phyloP scores from a whole-genome alignment of 768 basidiomycete species.

The Tulasnella sp. region DNA sequence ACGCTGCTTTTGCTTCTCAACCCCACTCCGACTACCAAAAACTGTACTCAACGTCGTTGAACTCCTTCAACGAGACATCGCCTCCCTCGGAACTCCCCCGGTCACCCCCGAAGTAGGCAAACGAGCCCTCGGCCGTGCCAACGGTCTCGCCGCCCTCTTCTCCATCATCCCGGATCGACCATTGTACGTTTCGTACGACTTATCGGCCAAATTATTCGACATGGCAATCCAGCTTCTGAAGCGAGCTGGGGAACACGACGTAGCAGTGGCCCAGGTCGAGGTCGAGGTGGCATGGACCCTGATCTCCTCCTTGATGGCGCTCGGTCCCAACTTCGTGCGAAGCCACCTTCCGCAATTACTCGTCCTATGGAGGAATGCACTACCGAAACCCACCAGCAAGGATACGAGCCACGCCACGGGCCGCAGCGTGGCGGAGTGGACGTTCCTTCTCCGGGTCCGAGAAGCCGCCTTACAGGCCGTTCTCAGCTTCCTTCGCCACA shows the following conservation, averaged over 20 bases:
- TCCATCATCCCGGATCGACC: conserved; percentile 78
- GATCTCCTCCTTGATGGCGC: conserved; percentile 80
- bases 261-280: conserved; percentile 69
- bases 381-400: conserved; percentile 89
- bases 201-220: conserved; percentile 81
- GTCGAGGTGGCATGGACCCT: conserved; percentile 92
- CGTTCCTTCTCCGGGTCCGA: conserved; percentile 79
- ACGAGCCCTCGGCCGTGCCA: conserved; percentile 76
- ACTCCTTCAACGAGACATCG: conserved; percentile 72
- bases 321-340: conserved; percentile 88
- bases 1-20: conserved; percentile 81
- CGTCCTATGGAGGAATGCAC: conserved; percentile 93
- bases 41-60: conserved; percentile 67
- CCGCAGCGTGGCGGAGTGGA: conserved; percentile 70
- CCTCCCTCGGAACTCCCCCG: conserved; percentile 56
- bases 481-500: conserved; percentile 75
- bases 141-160: conserved; percentile 79
- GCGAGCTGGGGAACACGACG: conserved; percentile 80
- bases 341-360: conserved; percentile 88
- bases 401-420: conserved; percentile 51
- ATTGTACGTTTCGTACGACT: conserved; percentile 89
- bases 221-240: conserved; percentile 85
- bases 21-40: conserved; percentile 73
- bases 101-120: conserved; percentile 57
- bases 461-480: conserved; percentile 86